These are phyloP conservation scores for Globisporangium canariense DNA, from an alignment of 352 stramenopile genomes.

Conservation along the genomic window DNA sequence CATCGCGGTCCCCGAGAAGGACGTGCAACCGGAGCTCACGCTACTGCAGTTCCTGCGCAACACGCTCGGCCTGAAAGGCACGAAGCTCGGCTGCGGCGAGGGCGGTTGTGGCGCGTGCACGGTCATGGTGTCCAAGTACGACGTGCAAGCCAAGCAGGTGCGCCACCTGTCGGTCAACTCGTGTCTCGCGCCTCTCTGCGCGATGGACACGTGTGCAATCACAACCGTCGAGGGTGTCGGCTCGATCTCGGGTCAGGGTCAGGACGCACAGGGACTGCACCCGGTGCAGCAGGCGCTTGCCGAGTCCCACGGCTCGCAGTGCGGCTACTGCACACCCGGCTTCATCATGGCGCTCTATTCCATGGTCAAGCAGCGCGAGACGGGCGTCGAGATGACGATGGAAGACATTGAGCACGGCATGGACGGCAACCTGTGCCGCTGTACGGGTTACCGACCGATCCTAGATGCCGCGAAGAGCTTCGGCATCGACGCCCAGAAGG, in stretches of 20 bases:
- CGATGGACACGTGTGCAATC: conserved; percentile 79
- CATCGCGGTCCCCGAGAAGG: conserved; percentile 39
- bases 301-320: conserved; percentile 93
- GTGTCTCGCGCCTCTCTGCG: conserved; percentile 80
- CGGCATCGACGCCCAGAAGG: conserved; percentile 50
- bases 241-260: conserved; percentile 23
- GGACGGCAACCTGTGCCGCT: conserved; percentile 96
- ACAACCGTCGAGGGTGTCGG: conserved; percentile 87
- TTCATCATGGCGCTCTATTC: conserved; percentile 86
- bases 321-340: conserved; percentile 90
- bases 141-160: conserved; percentile 39
- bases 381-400: conserved; percentile 64
- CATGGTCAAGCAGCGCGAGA: conserved; percentile 78
- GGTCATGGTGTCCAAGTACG: conserved; percentile 88
- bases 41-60: conserved; percentile 83
- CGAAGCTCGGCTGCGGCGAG: conserved; percentile 92
- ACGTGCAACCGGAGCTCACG: conserved; percentile 70
- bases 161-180: conserved; percentile 83
- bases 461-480: conserved; percentile 88
- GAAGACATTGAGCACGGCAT: conserved; percentile 92
- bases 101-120: conserved; percentile 96
- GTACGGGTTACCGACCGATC: conserved; percentile 87
- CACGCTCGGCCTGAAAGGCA: conserved; percentile 68
- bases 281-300: conserved; percentile 87
- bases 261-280: conserved; percentile 52